Base-by-base conservation (phyloP, 1,284 basidiomycete species). In the Coniophora puteana region DNA sequence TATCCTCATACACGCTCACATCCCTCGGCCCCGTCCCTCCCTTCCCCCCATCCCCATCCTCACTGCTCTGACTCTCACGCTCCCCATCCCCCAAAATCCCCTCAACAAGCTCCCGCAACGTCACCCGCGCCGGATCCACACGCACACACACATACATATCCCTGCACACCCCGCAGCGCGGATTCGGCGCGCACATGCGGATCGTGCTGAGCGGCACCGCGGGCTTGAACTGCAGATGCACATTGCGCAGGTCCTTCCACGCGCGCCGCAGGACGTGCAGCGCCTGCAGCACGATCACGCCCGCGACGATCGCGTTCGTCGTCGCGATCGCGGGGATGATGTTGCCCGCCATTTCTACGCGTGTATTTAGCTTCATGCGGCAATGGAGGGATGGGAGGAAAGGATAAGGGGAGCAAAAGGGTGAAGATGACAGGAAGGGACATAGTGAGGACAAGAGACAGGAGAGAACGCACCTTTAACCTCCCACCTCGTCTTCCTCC, bases 261-360 rank as follows among this genome's bases (percentile, higher is more conserved):
- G 80, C 73, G 50, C 77, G 76, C 21, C 76, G 74, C 25, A 98
- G 73, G 21, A 96, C 72, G 44, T 93, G 83, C 11, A 97, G 66
- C 0, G 93, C 89, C 64, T 97, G 94, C 36, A 98, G 74, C 13
- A 97, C 93, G 51, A 97, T 91, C 25, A 96, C 71, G 0, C 94
- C 96, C 0, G 96, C 89, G 49, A 98, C 83, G 62, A 99, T 90
- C 11, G 96, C 96, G 62, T 99, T 99, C 7, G 96, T 99, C 1
- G 96, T 98, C 2, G 96, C 96, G 52, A 99, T 98, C 2, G 96
- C 96, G 1, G 96, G 96, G 48, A 96, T 97, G 60, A 99, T 99
- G 67, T 99, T 99, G 10, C 96, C 95, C 0, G 96, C 96, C 90
- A 98, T 98, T 68, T 98, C 93, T 93, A 21, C 16, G 14, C 22